Base-by-base conservation (phyloP, 345 rosid species). In the Boechera retrofracta region DNA sequence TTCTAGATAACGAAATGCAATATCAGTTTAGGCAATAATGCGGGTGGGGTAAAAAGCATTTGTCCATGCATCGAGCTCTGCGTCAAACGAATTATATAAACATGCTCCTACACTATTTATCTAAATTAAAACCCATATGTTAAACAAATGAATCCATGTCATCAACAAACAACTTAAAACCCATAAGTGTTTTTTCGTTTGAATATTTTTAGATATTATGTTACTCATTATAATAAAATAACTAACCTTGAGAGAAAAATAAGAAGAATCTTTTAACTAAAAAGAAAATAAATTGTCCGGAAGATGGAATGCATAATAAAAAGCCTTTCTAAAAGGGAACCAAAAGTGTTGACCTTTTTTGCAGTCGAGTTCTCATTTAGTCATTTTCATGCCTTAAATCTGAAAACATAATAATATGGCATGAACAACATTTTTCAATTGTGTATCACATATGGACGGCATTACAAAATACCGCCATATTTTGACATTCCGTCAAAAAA, bases 1-100 rank as follows among this genome's bases (percentile, higher is more conserved):
- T 21, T 21, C 24, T 21, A 21, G 24, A 21, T 21, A 21, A 21
- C 13, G 35, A 38, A 63, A 63, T n/a, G 16, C 48, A 45, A 55
- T 28, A 63, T 64, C 35, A 64, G 80, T 64, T 71, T 56, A 71
- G 10, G 76, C 67, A 48, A 77, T 77, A 48, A 71, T 77, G 26
- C 18, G 76, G n/a, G 72, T 77, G 61, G 29, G 53, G 72, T 47
- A 39, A 77, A 77, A 77, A 44, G 80, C 76, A 71, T 29, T 13
- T 55, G 60, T 64, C 71, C 72, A 77, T 64, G 76, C 80, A 77
- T 77, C 80, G 80, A 71, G 72, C 72, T 77, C 38, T 77, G 76
- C 72, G 76, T 71, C 55, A 63, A 26, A 70, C 64, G 49, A 69
- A 62, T 69, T 48, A 42, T 75, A 28, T 52, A 51, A 60, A 60